Evolutionary conservation across 1,284 basidiomycete genomes (phyloP).

Genomic region (Ustilago xerochloae): DNA sequence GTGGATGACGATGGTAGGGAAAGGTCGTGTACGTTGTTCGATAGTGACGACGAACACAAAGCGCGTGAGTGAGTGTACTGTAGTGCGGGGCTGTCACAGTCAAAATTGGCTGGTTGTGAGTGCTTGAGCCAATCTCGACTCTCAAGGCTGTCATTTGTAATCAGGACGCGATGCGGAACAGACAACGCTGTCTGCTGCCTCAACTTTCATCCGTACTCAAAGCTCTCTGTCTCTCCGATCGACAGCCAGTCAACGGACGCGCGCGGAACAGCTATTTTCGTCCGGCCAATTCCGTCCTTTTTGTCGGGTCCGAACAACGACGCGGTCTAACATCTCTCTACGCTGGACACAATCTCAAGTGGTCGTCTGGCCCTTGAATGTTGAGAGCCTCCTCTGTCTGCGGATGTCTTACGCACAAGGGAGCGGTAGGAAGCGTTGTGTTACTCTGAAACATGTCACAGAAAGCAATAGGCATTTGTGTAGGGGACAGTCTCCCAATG

Average conservation of each 20-base stretch:
- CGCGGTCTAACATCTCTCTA: constrained; percentile 15
- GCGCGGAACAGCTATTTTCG: constrained; percentile 7
- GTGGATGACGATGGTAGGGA: background rate
- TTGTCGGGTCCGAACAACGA: constrained; percentile 2
- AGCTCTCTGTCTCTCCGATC: constrained; percentile 36
- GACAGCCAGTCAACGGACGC: constrained; percentile 11
- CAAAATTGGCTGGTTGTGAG: background rate
- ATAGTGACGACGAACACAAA: background rate
- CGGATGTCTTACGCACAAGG: no score
- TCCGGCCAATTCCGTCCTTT: constrained; percentile 40
- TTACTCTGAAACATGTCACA: no score
- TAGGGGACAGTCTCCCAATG: no score
- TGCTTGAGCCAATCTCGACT: constrained; percentile 10
- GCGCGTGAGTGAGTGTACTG: no score
- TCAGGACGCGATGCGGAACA: background rate
- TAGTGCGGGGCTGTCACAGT: constrained; percentile 13
- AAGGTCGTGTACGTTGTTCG: background rate
- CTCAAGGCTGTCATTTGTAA: constrained; percentile 16
- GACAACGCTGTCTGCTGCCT: no score
- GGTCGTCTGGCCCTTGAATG: no score
- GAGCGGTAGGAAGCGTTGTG: no score
- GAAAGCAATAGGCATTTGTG: no score
- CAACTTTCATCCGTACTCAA: constrained; percentile 18
- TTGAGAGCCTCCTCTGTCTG: no score
- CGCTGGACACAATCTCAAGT: background rate